Conservation (phyloP, 139 green algal genomes). For the Yamagishiella unicocca region DNA sequence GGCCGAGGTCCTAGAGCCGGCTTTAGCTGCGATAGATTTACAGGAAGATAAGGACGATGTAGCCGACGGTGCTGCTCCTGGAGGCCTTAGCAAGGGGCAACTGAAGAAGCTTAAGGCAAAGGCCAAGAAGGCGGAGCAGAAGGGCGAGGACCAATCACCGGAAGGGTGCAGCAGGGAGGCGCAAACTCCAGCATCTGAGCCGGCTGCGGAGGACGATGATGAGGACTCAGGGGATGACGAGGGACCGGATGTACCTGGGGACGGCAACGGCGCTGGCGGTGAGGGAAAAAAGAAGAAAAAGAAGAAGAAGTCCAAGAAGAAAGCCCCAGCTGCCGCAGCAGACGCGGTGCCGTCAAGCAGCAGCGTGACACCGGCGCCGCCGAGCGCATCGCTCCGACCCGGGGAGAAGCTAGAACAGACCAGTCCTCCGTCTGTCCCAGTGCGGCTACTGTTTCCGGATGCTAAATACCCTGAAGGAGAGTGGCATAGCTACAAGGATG, state of each 20-base stretch:
- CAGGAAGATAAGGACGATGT: background rate
- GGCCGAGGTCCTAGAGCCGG: background rate
- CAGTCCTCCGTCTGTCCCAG: conserved; percentile 88
- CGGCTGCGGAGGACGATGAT: conserved; percentile 39
- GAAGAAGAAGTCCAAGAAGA: conserved; percentile 70
- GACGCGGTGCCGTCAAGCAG: background rate
- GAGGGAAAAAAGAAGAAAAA: conserved; percentile 76
- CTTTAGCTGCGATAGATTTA: background rate
- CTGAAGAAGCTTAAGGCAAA: conserved; percentile 36
- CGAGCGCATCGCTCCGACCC: conserved; percentile 6
- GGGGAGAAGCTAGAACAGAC: conserved; percentile 82
- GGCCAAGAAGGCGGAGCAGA: conserved; percentile 28
- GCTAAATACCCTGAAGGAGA: conserved; percentile 87
- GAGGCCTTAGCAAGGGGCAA: conserved; percentile 21
- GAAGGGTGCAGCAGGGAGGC: background rate
- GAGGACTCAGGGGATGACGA: conserved; percentile 44
- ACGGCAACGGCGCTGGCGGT: conserved; percentile 28
- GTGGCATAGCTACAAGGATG: conserved; percentile 85
- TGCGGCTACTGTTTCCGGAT: conserved; percentile 88
- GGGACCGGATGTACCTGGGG: conserved; percentile 49
- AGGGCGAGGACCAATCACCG: background rate
- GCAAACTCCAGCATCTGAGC: conserved; percentile 28
- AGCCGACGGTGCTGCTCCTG: background rate
- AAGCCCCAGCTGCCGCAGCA: conserved; percentile 41
- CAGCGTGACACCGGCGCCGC: background rate